Evolutionary conservation across 768 basidiomycete species (phyloP).

Genomic region (Strobilomyces dryophilus): DNA sequence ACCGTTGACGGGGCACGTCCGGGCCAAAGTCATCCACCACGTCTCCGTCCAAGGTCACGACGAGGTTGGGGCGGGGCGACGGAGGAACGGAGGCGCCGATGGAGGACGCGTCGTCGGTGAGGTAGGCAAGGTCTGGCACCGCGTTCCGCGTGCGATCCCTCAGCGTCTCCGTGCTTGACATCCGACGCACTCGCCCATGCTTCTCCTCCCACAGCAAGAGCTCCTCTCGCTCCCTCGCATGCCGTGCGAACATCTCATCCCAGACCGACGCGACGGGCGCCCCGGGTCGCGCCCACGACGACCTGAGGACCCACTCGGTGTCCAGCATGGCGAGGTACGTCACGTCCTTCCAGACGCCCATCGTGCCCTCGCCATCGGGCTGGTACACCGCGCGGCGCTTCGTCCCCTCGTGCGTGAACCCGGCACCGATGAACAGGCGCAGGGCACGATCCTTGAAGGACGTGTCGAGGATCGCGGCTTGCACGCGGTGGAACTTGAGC

Average conservation of each 20-base stretch:
- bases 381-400: conserved; percentile 52
- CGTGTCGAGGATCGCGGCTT: conserved; percentile 42
- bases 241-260: conserved; percentile 60
- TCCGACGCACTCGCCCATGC: conserved; percentile 28
- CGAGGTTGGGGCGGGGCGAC: conserved; percentile 15
- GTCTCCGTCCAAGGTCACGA: conserved; percentile 15
- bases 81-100: conserved; percentile 15
- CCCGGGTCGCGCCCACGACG: conserved; percentile 15
- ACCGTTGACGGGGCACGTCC: neutral
- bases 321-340: conserved; percentile 58
- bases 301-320: conserved; percentile 51
- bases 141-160: conserved; percentile 11
- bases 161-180: conserved; percentile 43
- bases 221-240: conserved; percentile 54
- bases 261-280: conserved; percentile 42
- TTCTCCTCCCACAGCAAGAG: conserved; percentile 48
- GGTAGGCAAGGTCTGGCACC: conserved; percentile 9
- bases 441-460: conserved; percentile 41
- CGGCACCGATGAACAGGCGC: conserved; percentile 44
- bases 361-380: conserved; percentile 33
- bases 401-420: conserved; percentile 62
- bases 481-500: conserved; percentile 32
- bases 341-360: conserved; percentile 52
- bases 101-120: conserved; percentile 19
- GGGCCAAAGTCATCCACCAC: conserved; percentile 5